A percentile compares a stretch with the other conserved stretches of the same genome.
phyloP scores from a whole-genome alignment of 371 early-diverging fungal genomes.

The Neoconidiobolus thromboides region DNA sequence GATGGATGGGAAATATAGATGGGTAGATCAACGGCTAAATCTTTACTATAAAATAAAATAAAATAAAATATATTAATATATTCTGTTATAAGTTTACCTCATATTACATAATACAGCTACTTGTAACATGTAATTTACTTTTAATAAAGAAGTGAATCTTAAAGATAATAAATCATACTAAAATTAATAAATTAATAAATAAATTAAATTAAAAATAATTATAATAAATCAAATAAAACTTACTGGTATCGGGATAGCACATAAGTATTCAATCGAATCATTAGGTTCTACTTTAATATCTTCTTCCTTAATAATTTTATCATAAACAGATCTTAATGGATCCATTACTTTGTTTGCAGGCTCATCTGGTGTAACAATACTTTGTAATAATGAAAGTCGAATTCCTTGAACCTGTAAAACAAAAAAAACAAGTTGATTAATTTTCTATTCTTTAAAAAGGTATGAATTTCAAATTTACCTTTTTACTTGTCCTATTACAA shows the following conservation, averaged over 20 bases:
- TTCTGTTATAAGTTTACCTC: constrained; percentile 3
- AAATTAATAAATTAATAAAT: background rate
- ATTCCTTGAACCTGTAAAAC: constrained; percentile 1
- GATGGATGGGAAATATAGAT: constrained; percentile 16
- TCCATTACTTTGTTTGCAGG: background rate
- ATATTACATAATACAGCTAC: constrained; percentile 13
- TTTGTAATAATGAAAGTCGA: background rate
- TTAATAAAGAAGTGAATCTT: constrained; percentile 11
- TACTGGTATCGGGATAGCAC: background rate
- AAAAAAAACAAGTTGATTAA: background rate
- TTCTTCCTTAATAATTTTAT: background rate
- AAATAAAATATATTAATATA: background rate
- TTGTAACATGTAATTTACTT: constrained; percentile 15
- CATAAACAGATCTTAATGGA: background rate
- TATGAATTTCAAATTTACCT: constrained; percentile 6
- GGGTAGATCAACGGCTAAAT: constrained; percentile 14
- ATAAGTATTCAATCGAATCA: background rate
- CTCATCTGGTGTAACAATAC: background rate
- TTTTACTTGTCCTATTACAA: constrained; percentile 15
- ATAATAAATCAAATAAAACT: background rate
- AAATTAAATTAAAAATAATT: background rate
- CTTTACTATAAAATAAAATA: constrained; percentile 8
- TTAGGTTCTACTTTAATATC: background rate
- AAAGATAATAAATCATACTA: constrained; percentile 6
- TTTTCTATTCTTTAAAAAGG: background rate